phyloP scores from a whole-genome alignment of 768 basidiomycete genomes.

The Pleurotus eryngii region DNA sequence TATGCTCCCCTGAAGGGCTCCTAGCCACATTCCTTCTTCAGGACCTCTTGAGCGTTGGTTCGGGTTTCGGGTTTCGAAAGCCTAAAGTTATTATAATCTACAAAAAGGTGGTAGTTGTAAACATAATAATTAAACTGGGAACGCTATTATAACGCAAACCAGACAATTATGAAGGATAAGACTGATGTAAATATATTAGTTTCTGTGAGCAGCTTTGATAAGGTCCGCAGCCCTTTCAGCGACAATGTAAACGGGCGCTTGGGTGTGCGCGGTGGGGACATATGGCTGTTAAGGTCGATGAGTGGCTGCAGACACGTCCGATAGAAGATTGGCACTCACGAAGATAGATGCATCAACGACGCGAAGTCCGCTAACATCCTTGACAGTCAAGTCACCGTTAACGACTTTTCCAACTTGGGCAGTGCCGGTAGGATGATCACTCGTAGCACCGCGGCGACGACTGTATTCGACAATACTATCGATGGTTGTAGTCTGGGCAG shows the following conservation, averaged over 20 bases:
- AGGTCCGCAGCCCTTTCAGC: constrained; percentile 28
- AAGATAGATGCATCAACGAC: constrained; percentile 37
- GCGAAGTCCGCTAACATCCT: constrained; percentile 24
- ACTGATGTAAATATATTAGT: too few relatives aligned
- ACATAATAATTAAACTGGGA: too few relatives aligned
- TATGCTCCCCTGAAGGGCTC: too few relatives aligned
- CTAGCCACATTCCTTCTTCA: too few relatives aligned
- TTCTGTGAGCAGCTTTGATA: constrained; percentile 15
- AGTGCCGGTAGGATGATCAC: constrained; percentile 25
- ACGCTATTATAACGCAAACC: too few relatives aligned
- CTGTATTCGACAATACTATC: constrained; percentile 19
- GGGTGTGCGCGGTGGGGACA: constrained; percentile 23
- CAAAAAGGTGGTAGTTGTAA: too few relatives aligned
- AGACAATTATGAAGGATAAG: too few relatives aligned
- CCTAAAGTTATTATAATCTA: too few relatives aligned
- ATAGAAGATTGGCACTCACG: constrained; percentile 16
- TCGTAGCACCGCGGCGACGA: constrained; percentile 12
- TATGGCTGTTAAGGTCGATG: constrained; percentile 15
- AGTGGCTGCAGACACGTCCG: background rate
- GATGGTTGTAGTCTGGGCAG: constrained; percentile 23
- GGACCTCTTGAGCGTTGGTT: too few relatives aligned
- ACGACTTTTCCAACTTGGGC: constrained; percentile 31
- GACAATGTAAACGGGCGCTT: constrained; percentile 23
- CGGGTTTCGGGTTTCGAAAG: too few relatives aligned
- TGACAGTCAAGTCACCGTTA: constrained; percentile 8